These are phyloP conservation scores for Scheffersomyces coipomensis DNA, from an alignment of 805 yeast species.

Conservation along the genomic window DNA sequence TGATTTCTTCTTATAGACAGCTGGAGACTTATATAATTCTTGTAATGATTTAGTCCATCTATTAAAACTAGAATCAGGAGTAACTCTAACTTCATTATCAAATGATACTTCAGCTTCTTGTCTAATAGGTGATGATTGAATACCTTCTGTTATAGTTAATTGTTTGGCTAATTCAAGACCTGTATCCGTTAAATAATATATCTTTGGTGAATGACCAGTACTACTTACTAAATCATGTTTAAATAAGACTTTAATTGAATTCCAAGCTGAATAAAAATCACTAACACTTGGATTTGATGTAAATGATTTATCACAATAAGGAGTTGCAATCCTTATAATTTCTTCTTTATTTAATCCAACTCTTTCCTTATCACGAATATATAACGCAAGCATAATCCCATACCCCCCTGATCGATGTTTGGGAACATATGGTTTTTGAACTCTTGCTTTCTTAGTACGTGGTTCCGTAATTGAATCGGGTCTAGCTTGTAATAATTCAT, in stretches of 20 bases:
- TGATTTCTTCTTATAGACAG: no score
- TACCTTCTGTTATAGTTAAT: constrained; percentile 48
- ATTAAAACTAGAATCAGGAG: constrained; percentile 16
- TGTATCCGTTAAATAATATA: constrained; percentile 64
- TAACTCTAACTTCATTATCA: constrained; percentile 32
- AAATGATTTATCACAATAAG: constrained; percentile 59
- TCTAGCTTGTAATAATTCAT: not conserved
- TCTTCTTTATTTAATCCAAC: constrained; percentile 66
- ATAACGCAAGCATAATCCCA: constrained; percentile 68
- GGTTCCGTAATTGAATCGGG: not conserved
- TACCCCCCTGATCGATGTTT: constrained; percentile 78
- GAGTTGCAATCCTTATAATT: constrained; percentile 51
- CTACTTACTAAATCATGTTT: constrained; percentile 57
- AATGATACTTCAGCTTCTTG: constrained; percentile 22
- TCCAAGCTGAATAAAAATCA: constrained; percentile 77
- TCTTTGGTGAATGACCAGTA: constrained; percentile 53
- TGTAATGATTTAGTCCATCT: not conserved
- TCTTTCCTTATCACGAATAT: constrained; percentile 44
- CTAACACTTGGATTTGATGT: constrained; percentile 56
- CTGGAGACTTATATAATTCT: constrained; percentile 1
- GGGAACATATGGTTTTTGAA: constrained; percentile 57
- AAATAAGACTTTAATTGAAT: constrained; percentile 58
- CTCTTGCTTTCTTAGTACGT: constrained; percentile 14
- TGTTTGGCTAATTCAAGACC: constrained; percentile 64
- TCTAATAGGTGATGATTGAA: constrained; percentile 19